A percentile compares a stretch with the other conserved stretches of the same genome.
Conservation (phyloP, 225 moss, liverwort and hornwort genomes). For the Polytrichum formosum region DNA sequence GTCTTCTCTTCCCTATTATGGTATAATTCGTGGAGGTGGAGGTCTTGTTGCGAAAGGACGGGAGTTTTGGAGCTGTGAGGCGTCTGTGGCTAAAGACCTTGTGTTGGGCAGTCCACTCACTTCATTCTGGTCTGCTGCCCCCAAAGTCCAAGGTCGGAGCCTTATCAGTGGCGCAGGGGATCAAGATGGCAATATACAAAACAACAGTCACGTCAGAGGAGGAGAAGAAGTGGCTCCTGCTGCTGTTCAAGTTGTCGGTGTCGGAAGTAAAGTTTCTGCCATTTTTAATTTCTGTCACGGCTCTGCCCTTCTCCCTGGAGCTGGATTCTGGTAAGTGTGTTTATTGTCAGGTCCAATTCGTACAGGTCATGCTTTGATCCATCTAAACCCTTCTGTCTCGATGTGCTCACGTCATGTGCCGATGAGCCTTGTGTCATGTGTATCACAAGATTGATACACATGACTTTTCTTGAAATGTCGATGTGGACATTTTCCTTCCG, state of each 20-base stretch:
- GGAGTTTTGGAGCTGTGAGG: neutral
- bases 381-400: too few species aligned
- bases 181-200: neutral
- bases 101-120: slow-evolving; percentile 7
- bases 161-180: slow-evolving; percentile 1
- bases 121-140: neutral
- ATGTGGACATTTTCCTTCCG: too few species aligned
- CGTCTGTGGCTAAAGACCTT: slow-evolving; percentile 2
- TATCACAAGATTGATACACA: too few species aligned
- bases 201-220: too few species aligned
- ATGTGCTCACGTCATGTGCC: too few species aligned
- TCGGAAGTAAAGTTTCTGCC: slow-evolving; percentile 8
- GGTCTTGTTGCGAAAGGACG: neutral
- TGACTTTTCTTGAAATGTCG: too few species aligned
- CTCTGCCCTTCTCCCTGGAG: slow-evolving; percentile 2
- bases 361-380: neutral
- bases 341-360: neutral
- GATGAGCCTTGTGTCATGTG: too few species aligned
- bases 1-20: neutral
- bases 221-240: too few species aligned
- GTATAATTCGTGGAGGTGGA: neutral
- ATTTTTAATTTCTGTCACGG: neutral
- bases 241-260: slow-evolving; percentile 3
- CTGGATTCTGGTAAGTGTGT: slow-evolving; percentile 5
- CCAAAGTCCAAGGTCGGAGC: neutral